Evolutionary conservation across 2,329 filamentous ascomycete genomes (phyloP).

Genomic region (Polytolypa hystricis): DNA sequence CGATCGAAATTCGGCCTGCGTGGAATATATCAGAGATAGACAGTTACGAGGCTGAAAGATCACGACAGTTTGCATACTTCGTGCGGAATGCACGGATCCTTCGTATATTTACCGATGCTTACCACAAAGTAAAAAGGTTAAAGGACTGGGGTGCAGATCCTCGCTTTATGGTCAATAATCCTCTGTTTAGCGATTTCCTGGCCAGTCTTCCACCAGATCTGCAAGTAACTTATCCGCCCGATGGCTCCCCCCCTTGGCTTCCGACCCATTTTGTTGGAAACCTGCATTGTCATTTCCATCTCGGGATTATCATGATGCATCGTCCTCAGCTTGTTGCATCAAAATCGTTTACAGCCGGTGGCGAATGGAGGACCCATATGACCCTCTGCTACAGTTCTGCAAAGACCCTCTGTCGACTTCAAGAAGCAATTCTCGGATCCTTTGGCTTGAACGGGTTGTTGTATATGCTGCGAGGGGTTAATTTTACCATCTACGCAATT

Average conservation of each 20-base stretch:
- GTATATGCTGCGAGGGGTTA: constrained; percentile 89
- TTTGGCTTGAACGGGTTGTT: constrained; percentile 72
- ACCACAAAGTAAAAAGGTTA: constrained; percentile 60
- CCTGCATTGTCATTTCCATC: constrained; percentile 77
- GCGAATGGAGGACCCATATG: constrained; percentile 82
- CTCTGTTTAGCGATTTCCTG: constrained; percentile 65
- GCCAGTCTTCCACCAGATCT: constrained; percentile 68
- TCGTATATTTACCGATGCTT: constrained; percentile 63
- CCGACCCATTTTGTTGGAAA: constrained; percentile 82
- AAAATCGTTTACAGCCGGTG: constrained; percentile 58
- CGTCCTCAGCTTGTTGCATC: constrained; percentile 73
- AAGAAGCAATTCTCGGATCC: constrained; percentile 67
- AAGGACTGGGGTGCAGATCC: constrained; percentile 83
- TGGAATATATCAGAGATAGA: constrained; percentile 56
- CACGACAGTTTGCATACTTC: constrained; percentile 74
- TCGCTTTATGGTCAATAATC: constrained; percentile 67
- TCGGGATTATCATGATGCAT: constrained; percentile 76
- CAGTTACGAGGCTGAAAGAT: constrained; percentile 63
- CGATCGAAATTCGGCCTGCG: constrained; percentile 62
- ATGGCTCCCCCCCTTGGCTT: constrained; percentile 73
- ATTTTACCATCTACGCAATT: constrained; percentile 88
- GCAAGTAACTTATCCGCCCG: constrained; percentile 62
- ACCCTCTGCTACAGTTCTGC: constrained; percentile 73
- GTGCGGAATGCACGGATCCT: constrained; percentile 68
- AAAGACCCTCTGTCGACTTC: constrained; percentile 72